Evolutionary conservation across 768 basidiomycete genomes (phyloP).

Genomic region (Pisolithus orientalis): DNA sequence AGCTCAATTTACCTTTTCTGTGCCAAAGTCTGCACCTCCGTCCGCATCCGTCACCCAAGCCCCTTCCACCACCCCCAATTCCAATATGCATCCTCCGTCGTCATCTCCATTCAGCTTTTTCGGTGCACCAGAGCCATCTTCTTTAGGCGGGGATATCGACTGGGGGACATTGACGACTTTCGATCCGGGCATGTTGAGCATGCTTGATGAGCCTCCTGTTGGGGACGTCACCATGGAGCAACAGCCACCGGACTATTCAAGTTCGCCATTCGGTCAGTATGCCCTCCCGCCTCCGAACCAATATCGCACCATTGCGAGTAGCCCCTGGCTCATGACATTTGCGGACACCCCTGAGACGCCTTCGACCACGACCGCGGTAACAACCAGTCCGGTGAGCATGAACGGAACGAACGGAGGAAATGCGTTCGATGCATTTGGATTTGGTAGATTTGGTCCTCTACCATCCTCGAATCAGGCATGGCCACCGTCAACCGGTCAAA

Average conservation of each 20-base stretch:
- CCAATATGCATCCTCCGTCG: conserved; percentile 10
- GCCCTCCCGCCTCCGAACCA: conserved; percentile 42
- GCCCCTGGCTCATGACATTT: conserved; percentile 83
- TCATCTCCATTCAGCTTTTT: conserved; percentile 22
- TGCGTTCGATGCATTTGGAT: conserved; percentile 36
- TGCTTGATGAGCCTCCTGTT: conserved; percentile 59
- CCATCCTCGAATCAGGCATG: neutral
- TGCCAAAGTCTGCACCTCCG: conserved; percentile 40
- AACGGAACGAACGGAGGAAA: conserved; percentile 9
- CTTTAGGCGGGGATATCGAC: conserved; percentile 34
- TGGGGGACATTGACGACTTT: conserved; percentile 66
- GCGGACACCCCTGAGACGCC: conserved; percentile 49
- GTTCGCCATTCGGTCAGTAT: conserved; percentile 42
- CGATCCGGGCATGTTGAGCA: conserved; percentile 59
- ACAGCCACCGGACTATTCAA: conserved; percentile 40
- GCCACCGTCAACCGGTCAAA: neutral
- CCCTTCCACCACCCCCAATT: conserved; percentile 16
- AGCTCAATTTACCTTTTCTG: conserved; percentile 75
- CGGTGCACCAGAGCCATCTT: conserved; percentile 23
- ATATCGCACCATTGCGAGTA: conserved; percentile 77
- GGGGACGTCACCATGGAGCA: conserved; percentile 49
- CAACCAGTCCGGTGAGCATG: conserved; percentile 5
- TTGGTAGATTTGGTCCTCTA: conserved; percentile 23
- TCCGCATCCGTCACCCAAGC: conserved; percentile 6
- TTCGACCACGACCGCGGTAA: conserved; percentile 11